These are phyloP conservation scores for Rhinocladiella mackenziei DNA, from an alignment of 2,329 filamentous ascomycete species.

Conservation along the genomic window DNA sequence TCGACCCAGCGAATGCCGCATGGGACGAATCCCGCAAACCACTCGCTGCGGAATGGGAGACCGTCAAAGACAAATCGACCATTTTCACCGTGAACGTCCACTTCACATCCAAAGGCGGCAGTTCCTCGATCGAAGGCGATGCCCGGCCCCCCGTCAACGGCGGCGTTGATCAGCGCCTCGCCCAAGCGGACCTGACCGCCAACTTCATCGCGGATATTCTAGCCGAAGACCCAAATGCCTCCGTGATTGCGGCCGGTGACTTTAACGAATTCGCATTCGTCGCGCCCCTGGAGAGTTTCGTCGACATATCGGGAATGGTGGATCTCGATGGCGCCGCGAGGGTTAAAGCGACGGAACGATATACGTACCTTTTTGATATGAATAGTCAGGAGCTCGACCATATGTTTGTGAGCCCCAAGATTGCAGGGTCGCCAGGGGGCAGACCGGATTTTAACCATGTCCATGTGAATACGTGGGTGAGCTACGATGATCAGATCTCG, in stretches of 20 bases:
- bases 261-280: constrained; percentile 70
- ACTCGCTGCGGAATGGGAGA: constrained; percentile 62
- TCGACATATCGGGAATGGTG: constrained; percentile 50
- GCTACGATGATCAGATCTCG: constrained; percentile 53
- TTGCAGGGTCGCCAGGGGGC: constrained; percentile 39
- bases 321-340: constrained; percentile 60
- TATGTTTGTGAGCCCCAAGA: constrained; percentile 59
- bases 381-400: constrained; percentile 69
- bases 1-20: constrained; percentile 58
- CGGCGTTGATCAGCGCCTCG: constrained; percentile 54
- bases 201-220: constrained; percentile 59
- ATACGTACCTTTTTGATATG: constrained; percentile 67
- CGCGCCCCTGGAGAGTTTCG: constrained; percentile 55
- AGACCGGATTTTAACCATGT: constrained; percentile 52
- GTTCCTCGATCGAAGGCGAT: constrained; percentile 62
- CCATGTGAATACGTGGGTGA: constrained; percentile 67
- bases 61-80: constrained; percentile 46
- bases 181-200: constrained; percentile 58
- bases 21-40: constrained; percentile 64
- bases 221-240: constrained; percentile 51
- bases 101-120: constrained; percentile 63
- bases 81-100: constrained; percentile 73
- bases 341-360: constrained; percentile 56
- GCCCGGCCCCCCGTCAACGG: constrained; percentile 63
- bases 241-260: constrained; percentile 61